Conservation (phyloP, 164 flowering plant genomes). For the Magnolia officinalis region DNA sequence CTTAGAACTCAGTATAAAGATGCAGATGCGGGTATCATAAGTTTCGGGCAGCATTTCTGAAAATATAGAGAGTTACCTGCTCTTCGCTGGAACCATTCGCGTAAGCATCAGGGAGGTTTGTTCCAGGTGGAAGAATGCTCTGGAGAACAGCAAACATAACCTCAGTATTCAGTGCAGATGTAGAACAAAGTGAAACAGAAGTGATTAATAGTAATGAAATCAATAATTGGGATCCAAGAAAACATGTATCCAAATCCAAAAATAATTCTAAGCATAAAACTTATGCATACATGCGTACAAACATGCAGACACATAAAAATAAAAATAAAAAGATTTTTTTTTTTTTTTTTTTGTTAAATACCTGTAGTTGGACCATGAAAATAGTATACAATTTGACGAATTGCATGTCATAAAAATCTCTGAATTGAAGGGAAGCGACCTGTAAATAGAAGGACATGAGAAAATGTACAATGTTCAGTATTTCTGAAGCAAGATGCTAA, state of each 20-base stretch:
- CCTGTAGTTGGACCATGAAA: conserved; percentile 94
- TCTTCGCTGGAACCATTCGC: conserved; percentile 83
- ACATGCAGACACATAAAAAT: not conserved
- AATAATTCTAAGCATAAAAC: not conserved
- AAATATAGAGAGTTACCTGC: conserved; percentile 42
- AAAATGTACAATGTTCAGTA: not conserved
- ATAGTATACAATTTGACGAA: conserved; percentile 75
- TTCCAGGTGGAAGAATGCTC: conserved; percentile 68
- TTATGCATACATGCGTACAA: not conserved
- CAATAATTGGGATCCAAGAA: no score
- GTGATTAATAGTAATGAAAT: not conserved
- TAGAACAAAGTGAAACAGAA: not conserved
- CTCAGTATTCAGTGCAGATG: not conserved
- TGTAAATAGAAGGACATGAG: conserved; percentile 20
- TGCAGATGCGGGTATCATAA: not conserved
- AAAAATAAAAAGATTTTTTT: no score
- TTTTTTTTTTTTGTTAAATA: no score
- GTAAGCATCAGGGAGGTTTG: conserved; percentile 88
- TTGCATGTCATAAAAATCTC: conserved; percentile 72
- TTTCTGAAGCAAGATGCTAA: no score
- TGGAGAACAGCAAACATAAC: conserved; percentile 23
- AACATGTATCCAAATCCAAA: not conserved
- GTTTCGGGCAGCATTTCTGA: not conserved
- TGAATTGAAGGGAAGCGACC: conserved; percentile 91
- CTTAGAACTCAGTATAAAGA: not conserved